These are phyloP conservation scores for Boletus semigastroideus DNA, from an alignment of 1,284 basidiomycete species.

Conservation along the genomic window DNA sequence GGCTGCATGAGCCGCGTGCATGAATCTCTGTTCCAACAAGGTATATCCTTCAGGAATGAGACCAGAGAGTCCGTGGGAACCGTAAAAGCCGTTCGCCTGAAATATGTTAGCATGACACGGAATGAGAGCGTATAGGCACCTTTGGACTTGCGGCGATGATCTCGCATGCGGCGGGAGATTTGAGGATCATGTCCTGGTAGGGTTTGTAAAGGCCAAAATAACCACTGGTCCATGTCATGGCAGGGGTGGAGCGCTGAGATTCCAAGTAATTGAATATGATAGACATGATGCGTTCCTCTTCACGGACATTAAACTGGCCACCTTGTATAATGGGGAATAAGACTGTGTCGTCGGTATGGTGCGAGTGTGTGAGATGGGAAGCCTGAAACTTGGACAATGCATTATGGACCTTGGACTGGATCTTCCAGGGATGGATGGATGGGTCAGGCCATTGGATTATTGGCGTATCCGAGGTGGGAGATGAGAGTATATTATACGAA, in stretches of 20 bases:
- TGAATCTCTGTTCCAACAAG: conserved; percentile 82
- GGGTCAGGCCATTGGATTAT: conserved; percentile 59
- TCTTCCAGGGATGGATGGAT: conserved; percentile 56
- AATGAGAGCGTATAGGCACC: conserved; percentile 43
- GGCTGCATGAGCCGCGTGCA: conserved; percentile 59
- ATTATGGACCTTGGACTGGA: conserved; percentile 51
- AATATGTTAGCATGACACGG: conserved; percentile 10
- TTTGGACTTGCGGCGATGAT: conserved; percentile 88
- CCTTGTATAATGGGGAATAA: conserved; percentile 84
- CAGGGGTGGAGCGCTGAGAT: conserved; percentile 33
- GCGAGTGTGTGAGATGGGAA: conserved; percentile 33
- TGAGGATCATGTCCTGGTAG: conserved; percentile 79
- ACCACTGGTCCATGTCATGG: conserved; percentile 84
- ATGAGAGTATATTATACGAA: conserved; percentile 56
- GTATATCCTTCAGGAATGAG: conserved; percentile 97
- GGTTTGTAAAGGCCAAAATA: conserved; percentile 89
- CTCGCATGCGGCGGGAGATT: conserved; percentile 59
- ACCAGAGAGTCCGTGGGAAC: conserved; percentile 85
- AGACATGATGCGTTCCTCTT: conserved; percentile 72
- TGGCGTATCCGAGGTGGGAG: conserved; percentile 35
- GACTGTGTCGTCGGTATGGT: conserved; percentile 46
- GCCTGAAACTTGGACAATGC: conserved; percentile 54
- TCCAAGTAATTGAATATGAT: conserved; percentile 54
- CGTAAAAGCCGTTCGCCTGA: conserved; percentile 94
- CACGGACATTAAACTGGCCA: conserved; percentile 78